Conservation (phyloP, 306 rosid genomes). For the Glycine soja region DNA sequence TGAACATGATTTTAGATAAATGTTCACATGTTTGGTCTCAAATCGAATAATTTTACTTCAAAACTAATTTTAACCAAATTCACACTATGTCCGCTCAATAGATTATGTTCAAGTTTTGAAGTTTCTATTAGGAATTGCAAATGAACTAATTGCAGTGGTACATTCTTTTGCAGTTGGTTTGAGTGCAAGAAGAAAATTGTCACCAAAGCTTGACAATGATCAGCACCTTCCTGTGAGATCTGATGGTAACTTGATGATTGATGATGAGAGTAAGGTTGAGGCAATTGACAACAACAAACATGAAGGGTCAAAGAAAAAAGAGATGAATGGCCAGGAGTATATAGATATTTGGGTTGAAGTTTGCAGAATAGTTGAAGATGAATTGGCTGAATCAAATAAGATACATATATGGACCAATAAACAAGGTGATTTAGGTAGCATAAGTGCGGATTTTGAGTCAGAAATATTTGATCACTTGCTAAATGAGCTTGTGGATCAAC, state of each 20-base stretch:
- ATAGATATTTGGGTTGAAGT: not conserved
- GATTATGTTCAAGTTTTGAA: not conserved
- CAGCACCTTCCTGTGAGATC: not conserved
- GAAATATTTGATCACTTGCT: not conserved
- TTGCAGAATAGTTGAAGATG: conserved; percentile 6
- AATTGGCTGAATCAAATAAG: not conserved
- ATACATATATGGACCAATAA: not conserved
- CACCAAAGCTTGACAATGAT: conserved; percentile 12
- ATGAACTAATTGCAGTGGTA: not conserved
- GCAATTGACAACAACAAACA: not conserved
- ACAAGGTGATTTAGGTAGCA: not conserved
- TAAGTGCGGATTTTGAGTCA: not conserved
- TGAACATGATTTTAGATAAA: not conserved
- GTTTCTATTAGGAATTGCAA: not conserved
- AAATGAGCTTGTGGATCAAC: conserved; percentile 17
- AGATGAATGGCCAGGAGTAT: not conserved
- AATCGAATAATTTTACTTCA: not conserved
- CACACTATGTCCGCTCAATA: not conserved
- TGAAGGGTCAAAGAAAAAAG: conserved; percentile 6
- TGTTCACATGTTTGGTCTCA: not conserved
- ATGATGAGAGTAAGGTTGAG: not conserved
- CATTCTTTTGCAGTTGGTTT: conserved; percentile 4
- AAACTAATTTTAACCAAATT: not conserved
- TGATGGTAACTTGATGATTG: not conserved
- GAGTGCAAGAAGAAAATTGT: conserved; percentile 12